Evolutionary conservation across 2,329 filamentous ascomycete genomes (phyloP), one percentile per base, ranked within the genome.

Genomic region (Chaetomiaceae sp.): DNA sequence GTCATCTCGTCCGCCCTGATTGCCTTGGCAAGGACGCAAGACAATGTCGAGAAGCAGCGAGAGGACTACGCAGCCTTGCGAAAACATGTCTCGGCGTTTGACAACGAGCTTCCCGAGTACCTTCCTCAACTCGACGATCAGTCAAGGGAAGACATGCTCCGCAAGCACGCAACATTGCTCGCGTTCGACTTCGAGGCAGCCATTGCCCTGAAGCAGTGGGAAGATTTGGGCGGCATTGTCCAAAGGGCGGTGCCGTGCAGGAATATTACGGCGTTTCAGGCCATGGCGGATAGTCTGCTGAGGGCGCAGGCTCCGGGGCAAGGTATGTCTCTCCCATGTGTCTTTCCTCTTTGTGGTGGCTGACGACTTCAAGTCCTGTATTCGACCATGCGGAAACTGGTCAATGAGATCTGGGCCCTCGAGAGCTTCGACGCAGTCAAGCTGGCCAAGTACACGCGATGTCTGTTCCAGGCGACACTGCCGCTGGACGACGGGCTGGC

Each of bases 161-260:
- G 71, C 2, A 91, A 90, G 63, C 72, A 87, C 33, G 77, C 84
- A 6, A 79, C 83, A 2, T 70, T 95, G 17, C 72, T 89, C 7
- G 82, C 87, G 0, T 88, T 91, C 59, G 87, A 94, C 59, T 88
- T 95, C 56, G 91, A 96, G 71, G 86, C 83, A 2, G 82, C 85
- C 0, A 71, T 88, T 36, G 76, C 75, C 29, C 72, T 94, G 4
- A 79, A 83, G 55, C 75, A 79, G 19, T 94, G 85, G 86, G 79
- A 87, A 39, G 76, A 81, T 34, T 71, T 95, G 1, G 72, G 76
- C 5, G 68, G 72, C 15, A 80, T 90, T 7, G 77, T 94, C 20
- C 64, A 77, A 50, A 77, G 74, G 48, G 75, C 77, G 1, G 69
- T 69, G 6, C 48, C 63, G 0, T 81, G 75, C 52, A 67, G 69